phyloP scores from a whole-genome alignment of 371 early-diverging fungal species.

The Umbelopsis sp. region DNA sequence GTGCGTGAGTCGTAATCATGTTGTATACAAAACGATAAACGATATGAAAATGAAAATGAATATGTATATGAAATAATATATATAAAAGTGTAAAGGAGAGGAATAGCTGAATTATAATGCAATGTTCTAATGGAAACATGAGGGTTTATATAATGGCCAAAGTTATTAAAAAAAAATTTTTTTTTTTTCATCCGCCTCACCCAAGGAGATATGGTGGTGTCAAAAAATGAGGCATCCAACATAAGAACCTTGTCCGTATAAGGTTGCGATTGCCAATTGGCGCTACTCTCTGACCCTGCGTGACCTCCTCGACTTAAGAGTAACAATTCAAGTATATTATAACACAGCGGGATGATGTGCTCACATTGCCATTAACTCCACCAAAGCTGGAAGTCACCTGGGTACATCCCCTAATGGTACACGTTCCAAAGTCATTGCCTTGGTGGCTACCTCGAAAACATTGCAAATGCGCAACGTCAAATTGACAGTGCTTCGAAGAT shows the following conservation, averaged over 20 bases:
- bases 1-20: neutral
- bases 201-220: neutral
- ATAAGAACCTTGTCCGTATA: neutral
- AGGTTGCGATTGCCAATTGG: slow-evolving; percentile 14
- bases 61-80: neutral
- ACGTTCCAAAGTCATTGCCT: no score
- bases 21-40: neutral
- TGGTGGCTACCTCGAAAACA: no score
- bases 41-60: neutral
- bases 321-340: neutral
- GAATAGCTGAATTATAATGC: neutral
- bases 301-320: slow-evolving; percentile 4
- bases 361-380: neutral
- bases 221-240: slow-evolving; percentile 11
- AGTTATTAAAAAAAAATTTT: neutral
- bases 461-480: no score
- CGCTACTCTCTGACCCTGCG: slow-evolving; percentile 12
- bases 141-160: neutral
- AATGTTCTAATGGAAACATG: neutral
- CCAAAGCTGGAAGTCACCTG: no score
- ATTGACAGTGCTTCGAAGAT: neutral
- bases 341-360: no score
- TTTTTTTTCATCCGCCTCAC: neutral
- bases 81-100: slow-evolving; percentile 2
- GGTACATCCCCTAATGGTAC: no score